These are phyloP conservation scores for Pseudocercospora fijiensis DNA, from an alignment of 2,329 filamentous ascomycete species.

Conservation along the genomic window DNA sequence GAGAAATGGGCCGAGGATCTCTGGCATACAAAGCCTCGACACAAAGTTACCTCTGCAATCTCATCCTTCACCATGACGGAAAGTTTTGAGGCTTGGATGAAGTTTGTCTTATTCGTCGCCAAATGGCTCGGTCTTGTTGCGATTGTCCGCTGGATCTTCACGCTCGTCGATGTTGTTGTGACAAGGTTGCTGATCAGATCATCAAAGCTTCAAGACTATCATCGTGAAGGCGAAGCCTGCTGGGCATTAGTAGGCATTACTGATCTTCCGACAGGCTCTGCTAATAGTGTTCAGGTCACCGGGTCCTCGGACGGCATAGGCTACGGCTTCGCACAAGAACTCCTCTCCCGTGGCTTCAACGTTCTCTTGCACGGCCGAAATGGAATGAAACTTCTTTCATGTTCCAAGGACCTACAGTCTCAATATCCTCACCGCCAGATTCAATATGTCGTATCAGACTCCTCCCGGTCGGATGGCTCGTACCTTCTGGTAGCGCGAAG, in stretches of 20 bases:
- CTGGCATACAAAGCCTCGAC: no score
- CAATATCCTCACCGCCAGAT: conserved; percentile 43
- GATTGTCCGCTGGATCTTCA: no score
- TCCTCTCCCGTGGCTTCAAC: conserved; percentile 54
- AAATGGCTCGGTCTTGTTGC: no score
- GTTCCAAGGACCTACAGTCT: conserved; percentile 40
- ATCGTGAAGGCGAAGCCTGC: neutral
- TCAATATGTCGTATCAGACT: conserved; percentile 47
- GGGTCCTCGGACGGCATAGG: conserved; percentile 57
- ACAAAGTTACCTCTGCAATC: no score
- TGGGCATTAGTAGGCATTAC: neutral
- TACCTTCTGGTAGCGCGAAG: conserved; percentile 28
- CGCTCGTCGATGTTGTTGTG: no score
- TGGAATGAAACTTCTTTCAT: conserved; percentile 44
- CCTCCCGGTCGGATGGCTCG: conserved; percentile 30
- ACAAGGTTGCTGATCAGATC: neutral
- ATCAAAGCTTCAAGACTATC: neutral
- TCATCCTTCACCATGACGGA: no score
- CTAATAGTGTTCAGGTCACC: conserved; percentile 39
- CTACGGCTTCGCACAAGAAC: conserved; percentile 48
- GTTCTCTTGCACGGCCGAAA: conserved; percentile 56
- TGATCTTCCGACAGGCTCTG: neutral
- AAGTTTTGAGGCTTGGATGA: no score
- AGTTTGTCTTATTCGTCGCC: no score
- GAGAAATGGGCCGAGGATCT: no score